A percentile compares a stretch with the other conserved stretches of the same genome.
Conservation (phyloP, 2,329 filamentous ascomycete genomes). For the Sodiomyces alkalinus region DNA sequence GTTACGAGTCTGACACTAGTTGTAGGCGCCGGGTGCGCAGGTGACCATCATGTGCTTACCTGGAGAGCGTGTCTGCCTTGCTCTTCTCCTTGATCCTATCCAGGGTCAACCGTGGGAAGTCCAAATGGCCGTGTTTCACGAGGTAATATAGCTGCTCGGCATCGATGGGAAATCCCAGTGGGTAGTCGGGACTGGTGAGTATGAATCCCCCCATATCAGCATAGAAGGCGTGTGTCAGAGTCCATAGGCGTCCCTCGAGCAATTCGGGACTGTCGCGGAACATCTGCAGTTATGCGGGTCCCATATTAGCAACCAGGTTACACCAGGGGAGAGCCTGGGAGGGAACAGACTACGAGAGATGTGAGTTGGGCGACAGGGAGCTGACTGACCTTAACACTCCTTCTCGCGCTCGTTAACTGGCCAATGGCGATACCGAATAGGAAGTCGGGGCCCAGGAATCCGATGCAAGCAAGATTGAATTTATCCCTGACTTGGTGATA, state of each 20-base stretch:
- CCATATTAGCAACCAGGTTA: no score
- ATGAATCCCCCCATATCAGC: slow-evolving; percentile 24
- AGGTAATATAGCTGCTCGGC: slow-evolving; percentile 18
- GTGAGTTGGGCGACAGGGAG: no score
- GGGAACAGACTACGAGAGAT: no score
- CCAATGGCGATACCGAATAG: slow-evolving; percentile 18
- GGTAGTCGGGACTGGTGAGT: slow-evolving; percentile 14
- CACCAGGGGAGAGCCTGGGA: no score
- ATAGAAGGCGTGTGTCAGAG: slow-evolving; percentile 22
- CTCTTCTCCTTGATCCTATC: slow-evolving; percentile 15
- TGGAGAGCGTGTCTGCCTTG: slow-evolving; percentile 14
- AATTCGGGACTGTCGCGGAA: no score
- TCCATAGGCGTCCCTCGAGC: no score
- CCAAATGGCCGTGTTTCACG: slow-evolving; percentile 13
- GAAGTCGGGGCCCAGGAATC: slow-evolving; percentile 21
- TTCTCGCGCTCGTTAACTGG: slow-evolving; percentile 17
- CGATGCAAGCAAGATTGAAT: slow-evolving; percentile 17
- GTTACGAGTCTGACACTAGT: no score
- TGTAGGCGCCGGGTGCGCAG: no score
- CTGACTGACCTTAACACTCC: slow-evolving; percentile 14
- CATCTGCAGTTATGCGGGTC: no score
- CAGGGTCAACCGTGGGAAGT: slow-evolving; percentile 11
- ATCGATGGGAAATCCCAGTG: slow-evolving; percentile 18
- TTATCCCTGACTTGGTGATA: slow-evolving; percentile 16
- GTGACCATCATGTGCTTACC: no score